A percentile compares a stretch with the other conserved stretches of the same genome.
phyloP scores from a whole-genome alignment of 2,329 filamentous ascomycete species.

The Aspergillus pseudonomiae region DNA sequence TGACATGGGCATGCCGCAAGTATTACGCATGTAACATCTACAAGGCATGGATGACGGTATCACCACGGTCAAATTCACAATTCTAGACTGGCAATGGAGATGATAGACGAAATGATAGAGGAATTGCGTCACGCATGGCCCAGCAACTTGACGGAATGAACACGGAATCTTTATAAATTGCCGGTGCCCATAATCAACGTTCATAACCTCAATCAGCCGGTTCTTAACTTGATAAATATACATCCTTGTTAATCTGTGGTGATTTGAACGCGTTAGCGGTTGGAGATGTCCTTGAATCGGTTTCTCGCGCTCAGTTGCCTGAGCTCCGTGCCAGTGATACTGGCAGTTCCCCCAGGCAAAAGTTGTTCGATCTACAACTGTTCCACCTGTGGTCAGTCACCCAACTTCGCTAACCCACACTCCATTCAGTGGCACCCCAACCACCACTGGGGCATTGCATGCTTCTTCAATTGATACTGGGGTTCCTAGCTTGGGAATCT shows the following conservation, averaged over 20 bases:
- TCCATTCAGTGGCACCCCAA: slow-evolving; percentile 66
- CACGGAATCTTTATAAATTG: too few species aligned
- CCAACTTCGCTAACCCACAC: slow-evolving; percentile 54
- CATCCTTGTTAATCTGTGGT: background rate
- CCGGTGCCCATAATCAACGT: background rate
- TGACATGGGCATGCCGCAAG: background rate
- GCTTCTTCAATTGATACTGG: slow-evolving; percentile 56
- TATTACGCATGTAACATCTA: background rate
- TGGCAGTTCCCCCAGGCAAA: slow-evolving; percentile 21
- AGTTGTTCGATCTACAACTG: background rate
- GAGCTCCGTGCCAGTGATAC: slow-evolving; percentile 19
- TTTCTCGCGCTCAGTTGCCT: slow-evolving; percentile 20
- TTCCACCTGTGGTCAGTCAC: background rate
- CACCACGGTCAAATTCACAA: background rate
- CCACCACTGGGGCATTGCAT: slow-evolving; percentile 68
- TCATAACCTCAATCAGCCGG: background rate
- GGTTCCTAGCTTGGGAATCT: slow-evolving; percentile 61
- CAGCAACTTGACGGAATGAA: background rate
- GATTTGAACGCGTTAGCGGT: background rate
- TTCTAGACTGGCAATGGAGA: background rate
- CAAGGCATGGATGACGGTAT: background rate
- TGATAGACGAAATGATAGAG: background rate
- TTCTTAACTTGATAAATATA: background rate
- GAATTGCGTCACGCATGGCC: background rate
- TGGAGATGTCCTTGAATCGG: slow-evolving; percentile 19